Evolutionary conservation across 768 basidiomycete genomes (phyloP), one percentile per base, ranked within the genome.

Genomic region (Coprinellus aureogranulatus): DNA sequence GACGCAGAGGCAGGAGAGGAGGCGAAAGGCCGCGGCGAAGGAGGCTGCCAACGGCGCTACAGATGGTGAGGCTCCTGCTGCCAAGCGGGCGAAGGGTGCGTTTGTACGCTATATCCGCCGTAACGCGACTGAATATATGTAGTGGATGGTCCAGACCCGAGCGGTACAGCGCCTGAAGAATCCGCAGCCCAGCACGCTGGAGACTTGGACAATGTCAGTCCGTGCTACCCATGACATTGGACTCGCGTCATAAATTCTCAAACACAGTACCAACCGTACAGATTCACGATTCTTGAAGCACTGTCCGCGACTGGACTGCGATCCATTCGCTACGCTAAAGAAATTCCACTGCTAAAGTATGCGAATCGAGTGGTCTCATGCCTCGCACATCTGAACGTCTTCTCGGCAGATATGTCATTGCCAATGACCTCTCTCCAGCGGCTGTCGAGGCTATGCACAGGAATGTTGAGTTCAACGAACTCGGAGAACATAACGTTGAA

Each of bases 241-340:
- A 23, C 28, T 10, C 30, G 31, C 37, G 34, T 39, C 51, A 46
- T 45, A n/a, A 48, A 26, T 4, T 52, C 47, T 46, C 42, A 61
- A 63, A 44, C 59, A 28, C 55, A 84, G 78, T 88, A 83, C 68
- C 75, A 70, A 20, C 81, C 85, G 0, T 79, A 86, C 62, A 87
- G 83, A 63, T 83, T 94, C 63, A 85, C 87, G 18, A 80, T 97
- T 18, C 78, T 99, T 10, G 97, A 99, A 72, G 93, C 95, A 0
- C 83, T 99, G 30, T 95, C 95, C 18, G 97, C 97, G 0, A 98
- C 96, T 0, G 97, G 97, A 28, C 80, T 99, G 26, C 87, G 97
- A 6, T 89, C 95, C 1, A 97, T 99, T 54, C 90, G 97, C 34
- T 99, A 98, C 70, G 96, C 95, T 0, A 94, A 97, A 65, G 97